phyloP scores from a whole-genome alignment of 2,329 filamentous ascomycete species.

The Talaromyces pinophilus region DNA sequence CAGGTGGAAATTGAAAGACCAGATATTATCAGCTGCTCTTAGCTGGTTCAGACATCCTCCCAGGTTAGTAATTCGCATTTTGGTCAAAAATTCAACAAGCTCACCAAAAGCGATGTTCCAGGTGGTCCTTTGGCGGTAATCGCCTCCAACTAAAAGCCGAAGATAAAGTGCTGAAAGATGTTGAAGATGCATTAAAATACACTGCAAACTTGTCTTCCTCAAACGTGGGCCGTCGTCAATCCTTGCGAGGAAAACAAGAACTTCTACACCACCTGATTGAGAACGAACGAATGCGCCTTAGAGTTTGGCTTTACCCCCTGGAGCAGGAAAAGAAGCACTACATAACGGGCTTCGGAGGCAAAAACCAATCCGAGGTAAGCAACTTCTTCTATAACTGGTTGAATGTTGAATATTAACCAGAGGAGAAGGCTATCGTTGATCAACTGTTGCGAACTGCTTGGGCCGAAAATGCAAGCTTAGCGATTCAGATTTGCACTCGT shows the following conservation, averaged over 20 bases:
- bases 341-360: conserved; percentile 48
- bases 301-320: conserved; percentile 86
- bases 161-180: conserved; percentile 75
- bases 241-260: conserved; percentile 75
- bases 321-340: conserved; percentile 61
- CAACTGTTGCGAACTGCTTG: conserved; percentile 79
- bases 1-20: conserved; percentile 83
- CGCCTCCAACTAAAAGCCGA: conserved; percentile 92
- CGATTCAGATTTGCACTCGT: conserved; percentile 78
- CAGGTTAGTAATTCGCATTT: conserved; percentile 47
- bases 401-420: background rate
- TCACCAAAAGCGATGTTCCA: conserved; percentile 27
- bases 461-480: conserved; percentile 79
- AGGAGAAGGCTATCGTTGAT: conserved; percentile 53
- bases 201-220: conserved; percentile 61
- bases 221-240: conserved; percentile 58
- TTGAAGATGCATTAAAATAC: conserved; percentile 65
- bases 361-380: conserved; percentile 44
- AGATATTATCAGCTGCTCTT: conserved; percentile 80
- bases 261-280: conserved; percentile 78
- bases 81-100: background rate
- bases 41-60: conserved; percentile 84
- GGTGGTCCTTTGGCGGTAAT: conserved; percentile 95
- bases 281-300: conserved; percentile 78
- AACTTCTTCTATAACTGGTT: background rate